These are phyloP conservation scores for Flaveria ramosissima DNA, from an alignment of 129 eudicot species.

Conservation along the genomic window DNA sequence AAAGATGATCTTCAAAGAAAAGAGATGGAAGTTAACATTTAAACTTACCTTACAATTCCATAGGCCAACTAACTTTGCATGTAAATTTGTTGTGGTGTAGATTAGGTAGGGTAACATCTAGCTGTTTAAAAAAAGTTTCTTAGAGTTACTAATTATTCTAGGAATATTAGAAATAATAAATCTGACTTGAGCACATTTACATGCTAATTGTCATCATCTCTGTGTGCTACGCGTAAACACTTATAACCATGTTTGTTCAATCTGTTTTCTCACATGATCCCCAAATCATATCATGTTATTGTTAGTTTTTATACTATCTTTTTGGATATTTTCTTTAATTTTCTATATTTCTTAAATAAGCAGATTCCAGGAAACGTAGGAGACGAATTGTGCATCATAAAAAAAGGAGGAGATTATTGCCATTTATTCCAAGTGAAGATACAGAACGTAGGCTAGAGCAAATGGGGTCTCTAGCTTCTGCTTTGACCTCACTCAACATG, in stretches of 20 bases:
- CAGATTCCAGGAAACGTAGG: constrained; percentile 46
- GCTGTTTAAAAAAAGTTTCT: too few relatives aligned
- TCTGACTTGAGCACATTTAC: neutral
- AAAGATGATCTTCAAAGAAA: neutral
- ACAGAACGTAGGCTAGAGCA: constrained; percentile 55
- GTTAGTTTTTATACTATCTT: neutral
- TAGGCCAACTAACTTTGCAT: neutral
- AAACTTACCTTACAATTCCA: constrained; percentile 1
- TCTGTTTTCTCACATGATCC: constrained; percentile 17
- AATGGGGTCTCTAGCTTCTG: constrained; percentile 81
- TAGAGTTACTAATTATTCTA: neutral
- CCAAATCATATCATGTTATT: neutral
- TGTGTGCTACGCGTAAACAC: constrained; percentile 1
- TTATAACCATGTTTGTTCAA: neutral
- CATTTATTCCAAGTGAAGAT: constrained; percentile 38
- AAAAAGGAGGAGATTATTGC: constrained; percentile 35
- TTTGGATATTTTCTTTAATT: neutral
- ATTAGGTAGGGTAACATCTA: too few relatives aligned
- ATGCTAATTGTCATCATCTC: constrained; percentile 3
- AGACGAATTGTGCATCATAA: constrained; percentile 42
- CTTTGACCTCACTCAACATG: constrained; percentile 55
- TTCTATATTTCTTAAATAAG: neutral
- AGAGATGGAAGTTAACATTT: neutral
- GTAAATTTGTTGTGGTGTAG: too few relatives aligned
- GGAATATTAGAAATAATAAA: constrained; percentile 18